Evolutionary conservation across 306 rosid genomes (phyloP).

Genomic region (Rosa chinensis): DNA sequence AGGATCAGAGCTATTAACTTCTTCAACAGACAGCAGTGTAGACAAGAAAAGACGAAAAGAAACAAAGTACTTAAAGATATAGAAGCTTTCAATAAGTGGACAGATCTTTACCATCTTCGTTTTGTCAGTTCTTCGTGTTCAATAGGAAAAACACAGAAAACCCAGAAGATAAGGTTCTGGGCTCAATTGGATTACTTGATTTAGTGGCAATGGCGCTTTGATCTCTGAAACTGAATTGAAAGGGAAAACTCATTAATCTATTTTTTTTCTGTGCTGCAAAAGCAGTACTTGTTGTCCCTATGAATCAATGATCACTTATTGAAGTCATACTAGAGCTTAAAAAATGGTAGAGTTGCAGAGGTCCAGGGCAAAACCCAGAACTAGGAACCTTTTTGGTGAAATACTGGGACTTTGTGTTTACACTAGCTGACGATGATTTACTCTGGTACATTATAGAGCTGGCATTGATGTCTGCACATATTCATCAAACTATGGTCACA

Average conservation of each 20-base stretch:
- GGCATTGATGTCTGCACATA: not conserved
- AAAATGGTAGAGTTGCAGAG: not conserved
- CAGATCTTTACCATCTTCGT: not conserved
- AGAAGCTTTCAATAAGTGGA: not conserved
- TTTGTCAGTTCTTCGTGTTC: not conserved
- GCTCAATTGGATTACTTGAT: not conserved
- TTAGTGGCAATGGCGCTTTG: not conserved
- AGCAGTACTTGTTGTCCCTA: not conserved
- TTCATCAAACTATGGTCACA: not conserved
- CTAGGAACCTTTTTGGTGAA: not conserved
- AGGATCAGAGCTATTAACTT: not conserved
- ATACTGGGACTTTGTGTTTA: not conserved
- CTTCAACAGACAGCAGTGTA: not conserved
- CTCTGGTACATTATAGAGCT: not conserved
- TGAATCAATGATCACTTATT: not conserved
- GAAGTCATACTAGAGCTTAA: not conserved
- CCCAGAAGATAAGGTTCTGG: not conserved
- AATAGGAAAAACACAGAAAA: not conserved
- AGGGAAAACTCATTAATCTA: not conserved
- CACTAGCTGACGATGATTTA: not conserved
- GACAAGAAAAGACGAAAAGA: not conserved
- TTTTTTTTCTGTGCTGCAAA: not conserved
- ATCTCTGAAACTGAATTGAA: not conserved
- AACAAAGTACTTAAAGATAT: not conserved
- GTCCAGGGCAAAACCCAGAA: not conserved